These are phyloP conservation scores for Nakazawaea ernobii DNA, from an alignment of 805 yeast species.

Conservation along the genomic window DNA sequence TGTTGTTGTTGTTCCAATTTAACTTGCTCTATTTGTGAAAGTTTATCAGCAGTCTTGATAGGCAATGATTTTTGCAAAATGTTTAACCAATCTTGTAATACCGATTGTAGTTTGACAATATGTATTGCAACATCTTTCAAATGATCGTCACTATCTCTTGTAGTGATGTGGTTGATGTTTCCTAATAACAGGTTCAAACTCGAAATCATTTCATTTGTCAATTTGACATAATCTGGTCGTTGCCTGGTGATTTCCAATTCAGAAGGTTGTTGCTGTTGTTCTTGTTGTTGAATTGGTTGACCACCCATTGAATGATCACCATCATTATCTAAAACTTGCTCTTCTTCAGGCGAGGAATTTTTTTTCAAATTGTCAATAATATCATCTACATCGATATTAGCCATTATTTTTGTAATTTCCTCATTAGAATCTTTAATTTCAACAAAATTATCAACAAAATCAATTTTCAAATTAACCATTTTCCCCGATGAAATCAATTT, in stretches of 20 bases:
- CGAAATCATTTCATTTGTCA: background rate
- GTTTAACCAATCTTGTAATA: constrained; percentile 9
- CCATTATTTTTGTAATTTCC: background rate
- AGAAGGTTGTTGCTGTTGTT: background rate
- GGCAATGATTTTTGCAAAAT: constrained; percentile 8
- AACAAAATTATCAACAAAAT: constrained; percentile 17
- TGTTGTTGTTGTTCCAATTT: constrained; percentile 12
- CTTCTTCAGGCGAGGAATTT: background rate
- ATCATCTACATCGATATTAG: constrained; percentile 6
- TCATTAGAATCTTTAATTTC: constrained; percentile 3
- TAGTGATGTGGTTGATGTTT: background rate
- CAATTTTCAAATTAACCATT: constrained; percentile 19
- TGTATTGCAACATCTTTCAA: background rate
- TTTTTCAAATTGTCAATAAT: background rate
- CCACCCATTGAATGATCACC: constrained; percentile 10
- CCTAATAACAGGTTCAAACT: constrained; percentile 6
- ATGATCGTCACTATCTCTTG: background rate
- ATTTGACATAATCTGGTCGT: background rate
- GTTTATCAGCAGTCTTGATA: constrained; percentile 1
- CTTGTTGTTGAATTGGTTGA: background rate
- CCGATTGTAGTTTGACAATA: background rate
- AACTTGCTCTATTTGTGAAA: constrained; percentile 15
- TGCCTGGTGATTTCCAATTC: background rate
- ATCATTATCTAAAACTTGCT: constrained; percentile 3
- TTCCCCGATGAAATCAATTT: constrained; percentile 21